A percentile compares a stretch with the other conserved stretches of the same genome.
Conservation (phyloP, 2,329 filamentous ascomycete genomes). For the Sporothrix protearum region DNA sequence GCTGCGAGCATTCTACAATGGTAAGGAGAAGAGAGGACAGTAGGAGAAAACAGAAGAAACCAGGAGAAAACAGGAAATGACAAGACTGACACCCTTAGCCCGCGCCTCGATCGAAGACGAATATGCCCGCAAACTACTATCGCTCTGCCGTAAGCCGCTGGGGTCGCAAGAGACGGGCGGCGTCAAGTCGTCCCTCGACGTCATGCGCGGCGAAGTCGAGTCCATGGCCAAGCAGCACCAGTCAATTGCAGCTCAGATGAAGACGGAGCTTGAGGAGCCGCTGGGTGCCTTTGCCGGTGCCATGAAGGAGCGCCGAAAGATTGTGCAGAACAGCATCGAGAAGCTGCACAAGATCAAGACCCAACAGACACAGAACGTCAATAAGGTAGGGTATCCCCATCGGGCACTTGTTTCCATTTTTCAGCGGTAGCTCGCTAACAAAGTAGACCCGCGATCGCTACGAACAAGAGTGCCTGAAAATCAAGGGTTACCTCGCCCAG, state of each 20-base stretch:
- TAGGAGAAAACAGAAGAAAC: not conserved
- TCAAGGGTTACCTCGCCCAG: conserved; percentile 96
- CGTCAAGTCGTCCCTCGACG: conserved; percentile 78
- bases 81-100: conserved; percentile 47
- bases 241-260: conserved; percentile 89
- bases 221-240: conserved; percentile 92
- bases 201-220: conserved; percentile 83
- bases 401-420: not conserved
- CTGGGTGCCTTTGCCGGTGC: conserved; percentile 85
- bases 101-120: conserved; percentile 95
- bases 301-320: conserved; percentile 95
- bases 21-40: conserved; percentile 42
- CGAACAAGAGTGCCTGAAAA: conserved; percentile 96
- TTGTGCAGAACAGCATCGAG: conserved; percentile 89
- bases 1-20: conserved; percentile 81
- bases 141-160: conserved; percentile 80
- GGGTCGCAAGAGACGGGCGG: conserved; percentile 85
- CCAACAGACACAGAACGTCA: conserved; percentile 84
- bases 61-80: not conserved
- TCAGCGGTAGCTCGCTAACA: not conserved
- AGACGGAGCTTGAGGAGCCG: conserved; percentile 90
- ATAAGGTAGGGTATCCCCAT: conserved; percentile 62
- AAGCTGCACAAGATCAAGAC: conserved; percentile 90
- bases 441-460: conserved; percentile 80
- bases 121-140: conserved; percentile 83